Base-by-base conservation (phyloP, 768 basidiomycete genomes). In the Naganishia onofrii region DNA sequence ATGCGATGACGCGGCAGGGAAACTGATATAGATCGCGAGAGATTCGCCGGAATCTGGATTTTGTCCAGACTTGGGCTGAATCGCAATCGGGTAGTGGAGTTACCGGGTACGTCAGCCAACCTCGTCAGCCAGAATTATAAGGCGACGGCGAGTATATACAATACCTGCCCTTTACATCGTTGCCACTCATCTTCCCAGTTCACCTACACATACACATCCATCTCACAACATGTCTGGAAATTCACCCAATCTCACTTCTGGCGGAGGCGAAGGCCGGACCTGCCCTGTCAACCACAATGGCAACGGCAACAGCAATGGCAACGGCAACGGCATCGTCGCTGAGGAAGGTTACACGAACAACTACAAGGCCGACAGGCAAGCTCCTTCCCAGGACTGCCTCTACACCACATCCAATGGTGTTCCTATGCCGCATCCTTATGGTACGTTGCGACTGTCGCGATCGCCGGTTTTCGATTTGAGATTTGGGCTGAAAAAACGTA, bases 351-450 rank as follows among this genome's bases (percentile, higher is more conserved):
- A 69, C 44, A 52, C 53, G 46, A n/a, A 42, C 68, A 32, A 68
- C 51, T 78, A 78, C 66, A 70, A 72, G 46, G 70, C 67, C 19
- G 77, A 78, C 66, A 66, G 75, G 48, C 51, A 78, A 17, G 65
- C 73, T 13, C 74, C 70, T 1, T 78, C 77, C 5, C 67, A 74
- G 26, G 75, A 78, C 6, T 72, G 71, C 53, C 75, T 85, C 68
- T 94, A 93, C 85, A 93, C 91, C 75, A 90, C 91, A 66, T 92
- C 90, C 65, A 91, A 87, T 76, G 93, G 93, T 75, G 88, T 87
- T 9, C 87, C 91, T 9, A 63, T 80, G 44, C 70, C 76, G 19
- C 75, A 77, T 63, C 75, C 75, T 0, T 66, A 52, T 32, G 65
- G 69, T 48, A 65, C 32, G 64, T 21, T 15, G 42, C 2, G 42